Conservation (phyloP, 2,329 filamentous ascomycete species). For the Ophiostoma piceae region DNA sequence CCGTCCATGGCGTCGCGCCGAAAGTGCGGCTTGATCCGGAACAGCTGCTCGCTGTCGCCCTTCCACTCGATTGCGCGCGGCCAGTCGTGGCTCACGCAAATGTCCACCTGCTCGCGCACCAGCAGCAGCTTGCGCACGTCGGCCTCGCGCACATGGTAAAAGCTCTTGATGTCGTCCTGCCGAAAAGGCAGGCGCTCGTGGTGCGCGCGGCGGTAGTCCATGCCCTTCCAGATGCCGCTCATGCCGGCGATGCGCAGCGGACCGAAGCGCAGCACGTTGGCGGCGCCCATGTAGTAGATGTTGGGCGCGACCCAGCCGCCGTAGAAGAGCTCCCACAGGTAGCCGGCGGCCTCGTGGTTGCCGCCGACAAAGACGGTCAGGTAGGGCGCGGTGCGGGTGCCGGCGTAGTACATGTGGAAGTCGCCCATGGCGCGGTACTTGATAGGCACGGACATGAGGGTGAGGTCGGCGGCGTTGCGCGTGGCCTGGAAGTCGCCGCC, state of each 20-base stretch:
- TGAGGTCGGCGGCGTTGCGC: conserved; percentile 81
- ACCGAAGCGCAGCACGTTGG: conserved; percentile 80
- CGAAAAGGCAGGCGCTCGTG: conserved; percentile 83
- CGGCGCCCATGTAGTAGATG: conserved; percentile 94
- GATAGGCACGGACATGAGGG: conserved; percentile 78
- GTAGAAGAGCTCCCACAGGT: conserved; percentile 89
- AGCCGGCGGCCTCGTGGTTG: conserved; percentile 89
- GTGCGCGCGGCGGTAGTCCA: conserved; percentile 79
- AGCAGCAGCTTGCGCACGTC: conserved; percentile 87
- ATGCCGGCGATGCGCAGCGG: conserved; percentile 82
- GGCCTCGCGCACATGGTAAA: conserved; percentile 85
- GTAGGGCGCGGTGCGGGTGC: conserved; percentile 69
- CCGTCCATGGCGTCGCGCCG: conserved; percentile 69
- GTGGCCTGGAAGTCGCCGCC: conserved; percentile 93
- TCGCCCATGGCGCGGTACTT: conserved; percentile 88
- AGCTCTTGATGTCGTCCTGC: conserved; percentile 66
- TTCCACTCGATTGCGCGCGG: conserved; percentile 74
- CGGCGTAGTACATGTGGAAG: conserved; percentile 91
- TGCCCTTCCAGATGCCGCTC: conserved; percentile 92
- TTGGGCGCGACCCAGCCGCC: conserved; percentile 95
- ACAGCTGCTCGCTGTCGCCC: conserved; percentile 65
- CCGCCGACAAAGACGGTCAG: conserved; percentile 89
- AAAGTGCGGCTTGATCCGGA: conserved; percentile 68
- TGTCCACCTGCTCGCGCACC: conserved; percentile 78
- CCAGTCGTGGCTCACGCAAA: conserved; percentile 95